Base-by-base conservation (phyloP, 495 filamentous ascomycete species). In the Apodospora peruviana region DNA sequence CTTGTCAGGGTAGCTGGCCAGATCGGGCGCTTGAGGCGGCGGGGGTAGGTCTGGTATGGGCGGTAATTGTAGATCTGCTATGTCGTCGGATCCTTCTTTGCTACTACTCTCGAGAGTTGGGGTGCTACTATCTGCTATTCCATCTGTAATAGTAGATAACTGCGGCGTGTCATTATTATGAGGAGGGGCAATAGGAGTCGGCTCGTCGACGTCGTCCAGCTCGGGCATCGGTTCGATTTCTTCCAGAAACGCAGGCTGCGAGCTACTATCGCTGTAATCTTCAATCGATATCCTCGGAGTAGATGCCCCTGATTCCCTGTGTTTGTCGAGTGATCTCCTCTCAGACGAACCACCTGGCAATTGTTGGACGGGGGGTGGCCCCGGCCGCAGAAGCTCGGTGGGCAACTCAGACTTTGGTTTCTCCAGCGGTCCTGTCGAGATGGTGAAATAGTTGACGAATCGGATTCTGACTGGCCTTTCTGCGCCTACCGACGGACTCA, bases 371-470 rank as follows among this genome's bases (percentile, higher is more conserved):
- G 9, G 22, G 24, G 24, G 25, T 18, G 14, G 17, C 20, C 10
- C 11, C 10, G 43, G 24, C 8, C 24, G 23, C 11, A 40, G 39
- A 4, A 40, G 39, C 4, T 12, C 22, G 12, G 17, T 14, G 11
- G 5, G 24, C 7, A 10, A 29, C 17, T 9, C 2, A 14, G 29
- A 19, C 34, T 50, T 55, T 5, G 48, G 46, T 23, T 55, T 53
- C 68, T 86, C 80, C 23, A 73, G 73, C 47, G 71, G 68, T 2
- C 89, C 90, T 4, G 84, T 86, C 46, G 87, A 90, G 21, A 86
- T 76, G 8, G 91, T 95, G 58, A 93, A 96, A 62, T 95, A 96
- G 58, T 96, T 95, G 35, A 88, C 72, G 58, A 96, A 95, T 2
- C 89, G 75, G 10, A 91, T 76, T 44, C 79, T 71, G 43, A 59